These are phyloP conservation scores for Kluyveromyces marxianus DNA, from an alignment of 1,139 yeast genomes.

Conservation along the genomic window DNA sequence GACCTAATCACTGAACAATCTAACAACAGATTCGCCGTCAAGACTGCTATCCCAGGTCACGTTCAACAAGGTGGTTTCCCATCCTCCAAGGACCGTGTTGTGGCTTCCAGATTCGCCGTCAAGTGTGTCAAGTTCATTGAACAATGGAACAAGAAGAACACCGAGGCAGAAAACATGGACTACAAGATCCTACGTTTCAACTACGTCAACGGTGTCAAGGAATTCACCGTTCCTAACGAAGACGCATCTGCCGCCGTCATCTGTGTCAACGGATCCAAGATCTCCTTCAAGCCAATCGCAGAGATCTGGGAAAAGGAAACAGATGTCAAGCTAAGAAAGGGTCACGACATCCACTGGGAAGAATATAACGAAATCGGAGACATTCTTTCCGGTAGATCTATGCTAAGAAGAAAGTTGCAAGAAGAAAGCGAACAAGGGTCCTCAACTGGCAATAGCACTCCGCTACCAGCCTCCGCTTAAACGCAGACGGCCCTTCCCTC, in stretches of 20 bases:
- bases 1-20: conserved; percentile 77
- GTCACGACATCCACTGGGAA: conserved; percentile 61
- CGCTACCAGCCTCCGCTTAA: too few relatives aligned
- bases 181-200: conserved; percentile 35
- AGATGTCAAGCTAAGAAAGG: conserved; percentile 54
- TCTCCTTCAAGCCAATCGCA: conserved; percentile 48
- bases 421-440: conserved; percentile 25
- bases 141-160: conserved; percentile 35
- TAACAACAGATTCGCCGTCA: conserved; percentile 71
- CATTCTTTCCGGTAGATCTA: conserved; percentile 60
- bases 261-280: conserved; percentile 60
- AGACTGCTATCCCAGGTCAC: conserved; percentile 97
- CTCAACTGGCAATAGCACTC: too few relatives aligned
- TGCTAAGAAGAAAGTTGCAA: conserved; percentile 33
- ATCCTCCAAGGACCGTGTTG: conserved; percentile 87
- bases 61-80: conserved; percentile 98
- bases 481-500: too few relatives aligned
- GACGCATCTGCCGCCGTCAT: conserved; percentile 52
- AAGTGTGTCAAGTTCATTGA: conserved; percentile 85
- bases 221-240: conserved; percentile 34
- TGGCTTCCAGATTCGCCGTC: conserved; percentile 86
- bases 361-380: conserved; percentile 52
- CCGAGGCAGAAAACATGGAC: conserved; percentile 29
- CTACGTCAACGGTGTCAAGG: conserved; percentile 35
- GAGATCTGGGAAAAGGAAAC: conserved; percentile 54